Evolutionary conservation across 164 flowering plant genomes (phyloP), one percentile per base, ranked within the genome.

Genomic region (Chloranthus sessilifolius): DNA sequence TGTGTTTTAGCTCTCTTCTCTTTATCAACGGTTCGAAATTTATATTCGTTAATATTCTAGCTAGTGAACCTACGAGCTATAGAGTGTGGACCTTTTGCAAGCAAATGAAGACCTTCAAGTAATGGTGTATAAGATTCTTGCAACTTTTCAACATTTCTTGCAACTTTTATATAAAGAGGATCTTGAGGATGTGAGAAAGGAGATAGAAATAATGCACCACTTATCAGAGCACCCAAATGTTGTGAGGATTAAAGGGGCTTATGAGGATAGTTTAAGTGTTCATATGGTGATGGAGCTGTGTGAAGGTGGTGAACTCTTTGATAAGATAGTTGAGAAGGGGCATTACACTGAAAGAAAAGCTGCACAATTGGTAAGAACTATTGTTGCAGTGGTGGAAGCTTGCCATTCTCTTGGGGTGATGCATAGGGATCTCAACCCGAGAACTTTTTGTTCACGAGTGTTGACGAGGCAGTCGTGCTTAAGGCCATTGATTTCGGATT

Each of bases 171-270:
- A 83, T 58, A 52, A 23, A 15, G 95, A 86, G 38, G 95, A 86
- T 34, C 77, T 66, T 52, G 91, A 86, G 14, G 95, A 86, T 61
- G 95, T 83, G 0, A 75, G 84, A 78, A 53, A 91, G 50, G 95
- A 86, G 79, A 83, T 86, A 67, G 83, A 83, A 74, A 83, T 86
- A 67, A 86, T 86, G 95, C 95, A 83, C 52, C 95, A 86, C 46
- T 53, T 86, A 14, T 77, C 88, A 0, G 95, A 74, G 62, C 86
- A 83, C 43, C 77, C 74, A 5, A 73, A 71, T 53, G 95, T 86
- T 30, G 88, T 86, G 2, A 64, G 71, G 42, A 86, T 86, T 57
- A 66, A 73, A 41, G 95, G 81, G 34, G 69, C 88, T 0, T 86
- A 79, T 51, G 95, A 86, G 67, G 95, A 86, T 43, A 34, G 69